These are phyloP conservation scores for Trichoderma parareesei DNA, from an alignment of 495 filamentous ascomycete species.

Conservation along the genomic window DNA sequence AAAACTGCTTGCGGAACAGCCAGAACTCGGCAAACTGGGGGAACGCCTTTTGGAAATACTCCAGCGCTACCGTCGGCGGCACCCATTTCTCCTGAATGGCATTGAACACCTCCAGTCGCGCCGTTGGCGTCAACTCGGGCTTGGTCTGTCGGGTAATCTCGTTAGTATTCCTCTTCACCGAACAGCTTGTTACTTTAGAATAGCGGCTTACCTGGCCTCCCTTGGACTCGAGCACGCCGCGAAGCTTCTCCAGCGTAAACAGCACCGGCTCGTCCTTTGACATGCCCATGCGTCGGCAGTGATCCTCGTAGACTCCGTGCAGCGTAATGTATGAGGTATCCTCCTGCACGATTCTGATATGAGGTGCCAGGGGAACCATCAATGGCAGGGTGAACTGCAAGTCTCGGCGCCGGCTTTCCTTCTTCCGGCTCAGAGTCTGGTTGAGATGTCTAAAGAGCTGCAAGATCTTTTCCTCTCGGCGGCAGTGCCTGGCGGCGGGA, in stretches of 20 bases:
- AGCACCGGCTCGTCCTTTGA: conserved; percentile 93
- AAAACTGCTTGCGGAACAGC: conserved; percentile 93
- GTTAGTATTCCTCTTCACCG: conserved; percentile 11
- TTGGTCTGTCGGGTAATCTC: conserved; percentile 42
- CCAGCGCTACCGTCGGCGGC: conserved; percentile 64
- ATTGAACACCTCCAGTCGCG: conserved; percentile 75
- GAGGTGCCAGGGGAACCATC: conserved; percentile 88
- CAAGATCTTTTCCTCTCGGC: conserved; percentile 87
- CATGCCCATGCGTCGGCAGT: conserved; percentile 75
- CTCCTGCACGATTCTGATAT: conserved; percentile 88
- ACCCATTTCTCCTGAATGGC: conserved; percentile 91
- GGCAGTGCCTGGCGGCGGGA: conserved; percentile 81
- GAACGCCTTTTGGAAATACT: conserved; percentile 86
- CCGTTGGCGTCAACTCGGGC: conserved; percentile 56
- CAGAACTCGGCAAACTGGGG: conserved; percentile 91
- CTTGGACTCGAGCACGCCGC: conserved; percentile 62
- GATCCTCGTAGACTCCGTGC: conserved; percentile 90
- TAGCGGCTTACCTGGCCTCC: conserved; percentile 40
- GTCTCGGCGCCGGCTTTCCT: conserved; percentile 88
- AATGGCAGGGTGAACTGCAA: conserved; percentile 91
- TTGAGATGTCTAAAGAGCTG: conserved; percentile 99
- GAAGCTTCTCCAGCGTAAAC: conserved; percentile 89
- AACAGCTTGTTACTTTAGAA: not conserved
- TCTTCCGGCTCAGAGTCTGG: conserved; percentile 75
- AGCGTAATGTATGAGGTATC: conserved; percentile 90